These are phyloP conservation scores for Venturia nashicola DNA, from an alignment of 2,329 filamentous ascomycete species.

Conservation along the genomic window DNA sequence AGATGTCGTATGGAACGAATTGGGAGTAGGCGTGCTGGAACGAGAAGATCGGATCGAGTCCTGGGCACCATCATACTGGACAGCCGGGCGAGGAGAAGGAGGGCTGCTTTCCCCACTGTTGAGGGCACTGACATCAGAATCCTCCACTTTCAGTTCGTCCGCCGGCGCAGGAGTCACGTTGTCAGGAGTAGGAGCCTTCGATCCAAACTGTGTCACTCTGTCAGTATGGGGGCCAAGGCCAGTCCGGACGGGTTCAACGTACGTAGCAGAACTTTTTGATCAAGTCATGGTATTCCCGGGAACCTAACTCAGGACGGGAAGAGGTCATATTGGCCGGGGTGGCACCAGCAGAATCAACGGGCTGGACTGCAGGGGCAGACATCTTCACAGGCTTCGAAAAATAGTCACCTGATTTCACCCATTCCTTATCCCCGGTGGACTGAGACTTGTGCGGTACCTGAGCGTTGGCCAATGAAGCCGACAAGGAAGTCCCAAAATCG, in stretches of 20 bases:
- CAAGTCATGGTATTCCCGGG: conserved; percentile 87
- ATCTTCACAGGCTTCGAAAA: conserved; percentile 16
- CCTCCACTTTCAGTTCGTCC: background rate
- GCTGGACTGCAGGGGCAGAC: conserved; percentile 22
- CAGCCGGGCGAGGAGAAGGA: background rate
- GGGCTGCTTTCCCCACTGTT: conserved; percentile 6
- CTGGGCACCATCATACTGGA: conserved; percentile 4
- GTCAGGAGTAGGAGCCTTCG: conserved; percentile 3
- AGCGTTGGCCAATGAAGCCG: conserved; percentile 65
- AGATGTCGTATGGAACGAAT: conserved; percentile 5
- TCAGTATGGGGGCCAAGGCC: conserved; percentile 3
- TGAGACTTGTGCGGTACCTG: conserved; percentile 31
- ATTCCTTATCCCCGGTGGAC: conserved; percentile 40
- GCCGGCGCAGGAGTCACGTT: background rate
- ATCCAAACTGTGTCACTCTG: conserved; percentile 6
- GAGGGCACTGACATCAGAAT: background rate
- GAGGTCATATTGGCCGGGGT: conserved; percentile 44
- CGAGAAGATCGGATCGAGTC: conserved; percentile 5
- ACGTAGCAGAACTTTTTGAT: conserved; percentile 99
- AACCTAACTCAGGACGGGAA: conserved; percentile 60
- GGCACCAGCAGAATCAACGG: conserved; percentile 22
- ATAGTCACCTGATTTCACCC: conserved; percentile 11
- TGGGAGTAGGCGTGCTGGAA: background rate
- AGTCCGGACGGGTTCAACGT: conserved; percentile 44
- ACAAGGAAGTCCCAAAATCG: conserved; percentile 87